Conservation (phyloP, 1,284 basidiomycete genomes). For the Irpex sp. region DNA sequence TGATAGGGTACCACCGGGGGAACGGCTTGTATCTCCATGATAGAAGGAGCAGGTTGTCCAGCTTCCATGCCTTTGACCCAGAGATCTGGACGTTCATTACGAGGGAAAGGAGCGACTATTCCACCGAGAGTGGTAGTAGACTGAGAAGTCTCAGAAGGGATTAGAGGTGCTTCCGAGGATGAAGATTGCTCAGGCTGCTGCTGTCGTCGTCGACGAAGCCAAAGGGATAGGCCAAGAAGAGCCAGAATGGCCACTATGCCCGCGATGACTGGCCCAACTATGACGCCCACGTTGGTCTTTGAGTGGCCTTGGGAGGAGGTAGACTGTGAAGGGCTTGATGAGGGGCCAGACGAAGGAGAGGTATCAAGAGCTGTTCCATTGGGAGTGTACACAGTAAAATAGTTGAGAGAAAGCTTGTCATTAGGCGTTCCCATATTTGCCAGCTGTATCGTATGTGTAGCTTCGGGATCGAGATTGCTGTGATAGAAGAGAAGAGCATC, state of each 20-base stretch:
- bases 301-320: background rate
- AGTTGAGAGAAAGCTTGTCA: conserved; percentile 6
- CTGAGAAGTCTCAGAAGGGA: background rate
- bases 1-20: background rate
- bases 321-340: background rate
- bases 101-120: conserved; percentile 3
- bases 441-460: conserved; percentile 1
- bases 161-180: background rate
- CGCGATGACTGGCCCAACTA: conserved; percentile 9
- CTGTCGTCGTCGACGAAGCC: background rate
- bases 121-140: background rate
- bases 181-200: background rate
- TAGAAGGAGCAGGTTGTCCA: background rate
- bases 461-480: conserved; percentile 1
- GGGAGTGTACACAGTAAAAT: conserved; percentile 5
- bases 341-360: background rate
- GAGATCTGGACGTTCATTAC: background rate
- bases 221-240: background rate
- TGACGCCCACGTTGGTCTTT: conserved; percentile 5
- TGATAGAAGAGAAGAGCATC: conserved; percentile 10
- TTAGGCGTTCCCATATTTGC: conserved; percentile 2
- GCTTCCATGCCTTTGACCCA: conserved; percentile 10
- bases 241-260: background rate
- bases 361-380: background rate
- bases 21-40: background rate